Conservation (phyloP, 2,329 filamentous ascomycete genomes). For the Ascochyta koolunga region DNA sequence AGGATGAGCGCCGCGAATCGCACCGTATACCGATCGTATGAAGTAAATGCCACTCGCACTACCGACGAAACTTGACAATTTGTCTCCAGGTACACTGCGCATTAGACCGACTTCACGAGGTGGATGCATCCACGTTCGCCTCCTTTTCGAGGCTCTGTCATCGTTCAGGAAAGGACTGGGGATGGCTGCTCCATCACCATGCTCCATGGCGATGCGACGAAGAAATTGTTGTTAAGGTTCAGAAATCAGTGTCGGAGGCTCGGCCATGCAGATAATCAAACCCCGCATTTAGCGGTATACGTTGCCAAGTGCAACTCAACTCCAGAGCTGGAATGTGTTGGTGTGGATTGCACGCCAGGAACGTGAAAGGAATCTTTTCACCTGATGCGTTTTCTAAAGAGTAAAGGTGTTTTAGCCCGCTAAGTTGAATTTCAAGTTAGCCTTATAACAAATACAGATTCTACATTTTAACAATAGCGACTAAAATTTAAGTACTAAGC, state of each 20-base stretch:
- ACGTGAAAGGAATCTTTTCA: no score
- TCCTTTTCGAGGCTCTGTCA: slow-evolving; percentile 21
- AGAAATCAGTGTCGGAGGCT: not conserved
- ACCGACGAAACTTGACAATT: slow-evolving; percentile 61
- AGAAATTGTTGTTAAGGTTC: not conserved
- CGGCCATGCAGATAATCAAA: slow-evolving; percentile 17
- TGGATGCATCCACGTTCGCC: slow-evolving; percentile 22
- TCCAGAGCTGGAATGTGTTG: not conserved
- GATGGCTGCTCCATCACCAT: slow-evolving; percentile 7
- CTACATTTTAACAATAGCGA: no score
- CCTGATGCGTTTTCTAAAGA: no score
- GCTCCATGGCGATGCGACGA: slow-evolving; percentile 11
- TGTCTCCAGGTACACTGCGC: slow-evolving; percentile 56
- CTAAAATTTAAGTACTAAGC: no score
- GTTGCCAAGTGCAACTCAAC: not conserved
- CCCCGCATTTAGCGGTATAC: slow-evolving; percentile 14
- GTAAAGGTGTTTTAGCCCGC: no score
- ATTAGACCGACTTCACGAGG: slow-evolving; percentile 57
- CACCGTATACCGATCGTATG: slow-evolving; percentile 61
- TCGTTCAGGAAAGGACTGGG: not conserved
- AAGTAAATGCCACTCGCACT: slow-evolving; percentile 66
- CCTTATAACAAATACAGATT: no score
- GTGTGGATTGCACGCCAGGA: not conserved
- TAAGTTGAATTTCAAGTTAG: no score
- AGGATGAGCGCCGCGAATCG: slow-evolving; percentile 48